Evolutionary conservation across 768 basidiomycete genomes (phyloP).

Genomic region (Russula ochroleuca): DNA sequence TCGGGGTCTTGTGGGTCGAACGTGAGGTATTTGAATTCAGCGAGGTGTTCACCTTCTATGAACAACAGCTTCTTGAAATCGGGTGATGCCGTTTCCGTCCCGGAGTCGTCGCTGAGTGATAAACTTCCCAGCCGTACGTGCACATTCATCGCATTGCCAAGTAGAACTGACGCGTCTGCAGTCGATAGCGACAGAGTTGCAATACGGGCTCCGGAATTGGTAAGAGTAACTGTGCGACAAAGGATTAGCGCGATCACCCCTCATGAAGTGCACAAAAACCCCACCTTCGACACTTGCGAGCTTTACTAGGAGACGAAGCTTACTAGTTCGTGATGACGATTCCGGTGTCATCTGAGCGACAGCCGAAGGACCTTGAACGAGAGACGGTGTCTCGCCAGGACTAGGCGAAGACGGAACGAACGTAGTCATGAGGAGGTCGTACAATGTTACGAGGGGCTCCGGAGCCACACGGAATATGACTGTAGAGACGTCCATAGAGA

Average conservation of each 20-base stretch:
- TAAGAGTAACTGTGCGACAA: constrained; percentile 56
- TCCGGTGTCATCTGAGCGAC: constrained; percentile 3
- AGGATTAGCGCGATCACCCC: constrained; percentile 9
- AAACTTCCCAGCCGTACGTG: constrained; percentile 80
- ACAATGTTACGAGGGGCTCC: constrained; percentile 83
- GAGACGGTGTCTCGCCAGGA: constrained; percentile 9
- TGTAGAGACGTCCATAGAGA: constrained; percentile 85
- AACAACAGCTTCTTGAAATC: constrained; percentile 84
- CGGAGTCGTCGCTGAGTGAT: constrained; percentile 70
- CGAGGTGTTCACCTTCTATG: constrained; percentile 92
- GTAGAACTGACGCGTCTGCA: constrained; percentile 75
- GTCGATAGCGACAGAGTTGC: constrained; percentile 89
- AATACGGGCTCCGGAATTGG: constrained; percentile 63
- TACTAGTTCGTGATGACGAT: constrained; percentile 33
- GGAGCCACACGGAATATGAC: constrained; percentile 86
- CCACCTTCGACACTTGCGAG: constrained; percentile 79
- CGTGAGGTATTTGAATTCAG: constrained; percentile 91
- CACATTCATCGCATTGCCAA: constrained; percentile 70
- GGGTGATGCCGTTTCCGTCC: constrained; percentile 45
- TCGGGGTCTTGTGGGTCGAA: constrained; percentile 68
- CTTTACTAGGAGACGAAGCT: constrained; percentile 78
- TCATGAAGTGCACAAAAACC: constrained; percentile 25
- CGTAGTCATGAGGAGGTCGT: constrained; percentile 97
- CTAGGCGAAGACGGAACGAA: constrained; percentile 58
- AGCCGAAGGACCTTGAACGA: background rate